Conservation (phyloP, 441 rosid species). For the Pelargonium cotyledonis region DNA sequence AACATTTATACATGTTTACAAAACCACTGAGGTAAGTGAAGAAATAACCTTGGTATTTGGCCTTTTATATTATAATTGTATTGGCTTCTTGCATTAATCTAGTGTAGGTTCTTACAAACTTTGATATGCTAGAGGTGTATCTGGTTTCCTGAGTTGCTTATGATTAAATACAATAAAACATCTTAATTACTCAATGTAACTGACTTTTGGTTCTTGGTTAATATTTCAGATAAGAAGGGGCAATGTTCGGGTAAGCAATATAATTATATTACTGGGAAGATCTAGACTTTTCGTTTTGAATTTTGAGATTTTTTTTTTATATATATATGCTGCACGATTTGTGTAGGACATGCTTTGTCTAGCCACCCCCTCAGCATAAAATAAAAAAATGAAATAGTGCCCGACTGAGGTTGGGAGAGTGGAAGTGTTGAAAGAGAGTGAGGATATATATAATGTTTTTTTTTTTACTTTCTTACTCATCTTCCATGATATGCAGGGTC, state of each 20-base stretch:
- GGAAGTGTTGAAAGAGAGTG: too few species aligned
- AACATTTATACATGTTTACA: too few species aligned
- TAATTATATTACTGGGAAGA: neutral
- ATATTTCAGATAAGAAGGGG: slow-evolving; percentile 66
- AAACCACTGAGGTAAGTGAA: neutral
- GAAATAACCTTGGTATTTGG: neutral
- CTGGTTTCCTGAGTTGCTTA: neutral
- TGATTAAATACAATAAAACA: neutral
- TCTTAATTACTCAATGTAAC: neutral
- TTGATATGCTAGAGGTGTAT: neutral
- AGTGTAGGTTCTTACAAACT: neutral
- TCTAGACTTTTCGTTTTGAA: neutral
- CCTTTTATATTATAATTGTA: neutral
- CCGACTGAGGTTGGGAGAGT: too few species aligned
- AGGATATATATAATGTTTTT: too few species aligned
- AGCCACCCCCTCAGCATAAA: too few species aligned
- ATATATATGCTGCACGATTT: too few species aligned
- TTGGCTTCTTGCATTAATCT: neutral
- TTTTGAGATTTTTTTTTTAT: too few species aligned
- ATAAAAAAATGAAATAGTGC: too few species aligned
- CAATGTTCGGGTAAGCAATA: slow-evolving; percentile 54
- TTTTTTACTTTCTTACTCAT: neutral
- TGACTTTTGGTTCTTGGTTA: slow-evolving; percentile 10
- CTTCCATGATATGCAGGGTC: slow-evolving; percentile 39
- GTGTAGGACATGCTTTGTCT: too few species aligned